Base-by-base conservation (phyloP, 129 eudicot species). In the Pittosporum tobira region DNA sequence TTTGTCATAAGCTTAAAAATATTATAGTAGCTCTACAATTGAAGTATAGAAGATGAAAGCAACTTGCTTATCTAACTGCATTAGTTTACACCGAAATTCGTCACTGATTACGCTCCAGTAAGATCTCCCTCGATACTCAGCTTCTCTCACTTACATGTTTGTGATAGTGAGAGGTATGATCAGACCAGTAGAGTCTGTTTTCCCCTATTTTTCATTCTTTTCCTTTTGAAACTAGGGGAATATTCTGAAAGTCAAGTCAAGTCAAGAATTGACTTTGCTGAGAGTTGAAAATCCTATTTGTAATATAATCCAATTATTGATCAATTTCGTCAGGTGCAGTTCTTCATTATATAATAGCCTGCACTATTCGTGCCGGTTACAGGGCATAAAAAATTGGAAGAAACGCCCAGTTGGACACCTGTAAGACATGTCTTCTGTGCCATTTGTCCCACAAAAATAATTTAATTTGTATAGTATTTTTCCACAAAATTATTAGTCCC, bases 211-310 rank as follows among this genome's bases (percentile, higher is more conserved):
- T n/a, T n/a, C n/a, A n/a, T n/a, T n/a, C n/a, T n/a, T n/a, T n/a
- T n/a, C n/a, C n/a, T n/a, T n/a, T n/a, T n/a, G 38, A 0, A 1
- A 0, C 38, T 34, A 34, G 38, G 38, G 38, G 9, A 4, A 34
- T 34, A 12, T 34, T 9, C 37, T 51, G 14, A 25, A 24, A 22
- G 57, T 21, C 2, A 20, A 16, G 29, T 54, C 59, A 18, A 20
- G 9, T 54, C 59, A 53, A 25, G 42, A 36, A 29, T 53, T 29
- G 59, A 53, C 22, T 53, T 53, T 28, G 59, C 59, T 53, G 24
- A 28, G 59, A 11, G 59, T 53, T 53, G 42, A 53, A 15, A 28
- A 28, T n/a, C n/a, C n/a, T n/a, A n/a, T n/a, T n/a, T n/a, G n/a
- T n/a, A n/a, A n/a, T n/a, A n/a, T n/a, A n/a, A n/a, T n/a, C n/a